Evolutionary conservation across 129 eudicot species (phyloP).

Genomic region (Pulicaria dysenterica): DNA sequence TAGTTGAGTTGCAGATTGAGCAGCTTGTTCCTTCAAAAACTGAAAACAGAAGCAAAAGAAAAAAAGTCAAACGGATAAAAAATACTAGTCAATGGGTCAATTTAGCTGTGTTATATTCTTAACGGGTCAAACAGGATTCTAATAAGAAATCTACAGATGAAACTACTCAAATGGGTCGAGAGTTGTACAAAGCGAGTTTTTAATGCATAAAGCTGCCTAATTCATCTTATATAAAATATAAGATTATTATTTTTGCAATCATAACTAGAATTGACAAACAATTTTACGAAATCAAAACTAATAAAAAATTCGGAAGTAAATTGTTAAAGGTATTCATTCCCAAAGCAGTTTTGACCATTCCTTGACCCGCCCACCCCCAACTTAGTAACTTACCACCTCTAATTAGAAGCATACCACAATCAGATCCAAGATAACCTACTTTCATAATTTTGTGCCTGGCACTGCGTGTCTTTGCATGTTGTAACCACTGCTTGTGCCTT

Average conservation of each 20-base stretch:
- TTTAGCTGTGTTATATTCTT: background rate
- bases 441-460: slow-evolving; percentile 94
- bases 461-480: slow-evolving; percentile 93
- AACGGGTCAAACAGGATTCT: background rate
- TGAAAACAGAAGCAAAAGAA: slow-evolving; percentile 25
- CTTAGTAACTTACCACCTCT: background rate
- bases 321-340: background rate
- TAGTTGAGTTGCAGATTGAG: slow-evolving; percentile 65
- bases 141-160: too few species aligned
- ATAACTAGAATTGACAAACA: background rate
- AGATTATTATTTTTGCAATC: background rate
- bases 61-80: background rate
- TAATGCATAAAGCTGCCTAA: background rate
- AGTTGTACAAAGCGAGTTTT: background rate
- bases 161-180: background rate
- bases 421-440: slow-evolving; percentile 43
- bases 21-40: slow-evolving; percentile 94
- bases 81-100: background rate
- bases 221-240: background rate
- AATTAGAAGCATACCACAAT: background rate
- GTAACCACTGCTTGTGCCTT: slow-evolving; percentile 91
- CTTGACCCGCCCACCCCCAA: background rate
- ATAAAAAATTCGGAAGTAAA: background rate
- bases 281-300: background rate
- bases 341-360: background rate